Conservation (phyloP, 306 rosid species). For the Rosa chinensis region DNA sequence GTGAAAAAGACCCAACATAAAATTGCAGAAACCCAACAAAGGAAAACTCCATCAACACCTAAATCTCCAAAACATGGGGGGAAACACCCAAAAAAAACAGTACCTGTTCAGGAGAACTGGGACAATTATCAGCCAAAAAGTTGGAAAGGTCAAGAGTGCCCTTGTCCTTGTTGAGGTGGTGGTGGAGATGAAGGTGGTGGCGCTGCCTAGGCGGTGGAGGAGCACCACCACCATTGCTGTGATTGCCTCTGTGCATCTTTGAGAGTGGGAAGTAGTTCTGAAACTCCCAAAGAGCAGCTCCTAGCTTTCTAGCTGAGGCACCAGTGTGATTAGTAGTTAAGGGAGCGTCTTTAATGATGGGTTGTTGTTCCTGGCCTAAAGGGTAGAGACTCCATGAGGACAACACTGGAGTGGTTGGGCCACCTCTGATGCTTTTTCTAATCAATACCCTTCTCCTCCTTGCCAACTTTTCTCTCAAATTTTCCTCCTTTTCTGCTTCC, state of each 20-base stretch:
- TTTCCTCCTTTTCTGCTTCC: conserved; percentile 78
- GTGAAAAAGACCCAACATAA: neutral
- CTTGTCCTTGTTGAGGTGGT: conserved; percentile 45
- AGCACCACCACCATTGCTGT: conserved; percentile 38
- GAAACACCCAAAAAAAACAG: neutral
- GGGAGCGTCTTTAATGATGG: conserved; percentile 32
- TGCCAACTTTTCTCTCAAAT: conserved; percentile 63
- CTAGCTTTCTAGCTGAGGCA: conserved; percentile 70
- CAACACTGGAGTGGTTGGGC: conserved; percentile 67
- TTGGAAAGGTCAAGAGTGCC: conserved; percentile 49
- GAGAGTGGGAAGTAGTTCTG: conserved; percentile 44
- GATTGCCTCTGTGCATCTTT: conserved; percentile 59
- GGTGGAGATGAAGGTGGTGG: conserved; percentile 66
- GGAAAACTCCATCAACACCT: neutral
- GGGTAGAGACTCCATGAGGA: conserved; percentile 49
- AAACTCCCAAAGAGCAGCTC: conserved; percentile 87
- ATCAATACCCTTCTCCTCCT: conserved; percentile 50
- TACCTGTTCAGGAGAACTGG: conserved; percentile 83
- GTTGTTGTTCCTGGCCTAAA: conserved; percentile 20
- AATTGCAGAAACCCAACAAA: conserved; percentile 23
- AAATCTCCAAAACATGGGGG: neutral
- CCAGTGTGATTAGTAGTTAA: neutral
- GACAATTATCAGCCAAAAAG: conserved; percentile 63
- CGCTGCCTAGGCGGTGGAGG: conserved; percentile 45
- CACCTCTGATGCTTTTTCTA: conserved; percentile 50